These are phyloP conservation scores for Pleurotus eryngii DNA, from an alignment of 768 basidiomycete genomes.

Conservation along the genomic window DNA sequence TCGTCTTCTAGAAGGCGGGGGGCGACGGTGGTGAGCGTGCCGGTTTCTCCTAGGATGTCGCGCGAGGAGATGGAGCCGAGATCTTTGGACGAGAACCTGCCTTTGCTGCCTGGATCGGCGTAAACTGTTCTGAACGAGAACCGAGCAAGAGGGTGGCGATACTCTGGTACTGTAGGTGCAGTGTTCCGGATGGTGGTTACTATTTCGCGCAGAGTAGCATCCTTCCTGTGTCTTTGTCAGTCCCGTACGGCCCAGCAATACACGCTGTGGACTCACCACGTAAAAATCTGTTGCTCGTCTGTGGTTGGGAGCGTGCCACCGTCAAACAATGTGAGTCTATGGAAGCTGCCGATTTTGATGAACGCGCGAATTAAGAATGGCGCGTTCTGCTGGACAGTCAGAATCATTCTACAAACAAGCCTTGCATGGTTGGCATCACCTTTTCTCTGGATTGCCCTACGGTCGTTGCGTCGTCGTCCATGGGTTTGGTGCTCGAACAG, in stretches of 20 bases:
- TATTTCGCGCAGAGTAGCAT: slow-evolving; percentile 77
- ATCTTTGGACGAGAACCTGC: slow-evolving; percentile 72
- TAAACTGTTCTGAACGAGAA: slow-evolving; percentile 81
- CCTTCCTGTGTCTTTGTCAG: slow-evolving; percentile 51
- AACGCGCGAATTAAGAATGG: slow-evolving; percentile 84
- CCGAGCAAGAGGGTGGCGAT: slow-evolving; percentile 77
- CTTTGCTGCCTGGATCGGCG: slow-evolving; percentile 69
- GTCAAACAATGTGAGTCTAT: slow-evolving; percentile 71
- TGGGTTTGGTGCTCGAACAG: background rate
- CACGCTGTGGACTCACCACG: slow-evolving; percentile 50
- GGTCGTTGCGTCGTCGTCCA: slow-evolving; percentile 39
- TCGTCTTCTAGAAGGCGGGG: slow-evolving; percentile 57
- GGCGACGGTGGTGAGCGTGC: slow-evolving; percentile 52
- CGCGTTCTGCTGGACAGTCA: slow-evolving; percentile 46
- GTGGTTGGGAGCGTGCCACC: slow-evolving; percentile 73
- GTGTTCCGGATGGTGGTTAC: slow-evolving; percentile 73
- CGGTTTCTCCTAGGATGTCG: slow-evolving; percentile 81
- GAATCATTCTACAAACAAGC: slow-evolving; percentile 5
- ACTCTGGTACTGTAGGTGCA: slow-evolving; percentile 65
- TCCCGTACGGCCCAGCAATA: background rate
- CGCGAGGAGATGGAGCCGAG: slow-evolving; percentile 80
- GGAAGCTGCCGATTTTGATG: slow-evolving; percentile 78
- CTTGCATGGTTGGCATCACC: slow-evolving; percentile 22
- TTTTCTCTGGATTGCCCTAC: slow-evolving; percentile 54
- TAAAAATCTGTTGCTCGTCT: slow-evolving; percentile 81